phyloP scores from a whole-genome alignment of 495 filamentous ascomycete species.

The Xylaria palmicola region DNA sequence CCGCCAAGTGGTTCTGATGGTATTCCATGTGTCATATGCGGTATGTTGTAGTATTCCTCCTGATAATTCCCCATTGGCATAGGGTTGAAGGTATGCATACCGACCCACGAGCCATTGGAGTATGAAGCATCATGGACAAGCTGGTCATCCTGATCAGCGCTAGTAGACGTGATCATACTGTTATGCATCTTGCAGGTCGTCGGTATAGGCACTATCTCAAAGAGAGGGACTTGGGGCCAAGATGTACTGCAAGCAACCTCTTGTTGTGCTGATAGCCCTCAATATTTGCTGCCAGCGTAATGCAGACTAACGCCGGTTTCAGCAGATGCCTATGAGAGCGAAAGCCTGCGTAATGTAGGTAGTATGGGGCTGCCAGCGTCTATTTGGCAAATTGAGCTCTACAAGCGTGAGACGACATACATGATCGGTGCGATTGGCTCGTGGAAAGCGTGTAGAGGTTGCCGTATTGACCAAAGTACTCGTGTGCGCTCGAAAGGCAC shows the following conservation, averaged over 20 bases:
- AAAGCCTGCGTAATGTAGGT: slow-evolving; percentile 25
- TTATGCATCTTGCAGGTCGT: slow-evolving; percentile 45
- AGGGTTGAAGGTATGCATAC: slow-evolving; percentile 47
- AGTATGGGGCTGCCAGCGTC: slow-evolving; percentile 29
- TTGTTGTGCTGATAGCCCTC: slow-evolving; percentile 22
- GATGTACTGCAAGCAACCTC: slow-evolving; percentile 19
- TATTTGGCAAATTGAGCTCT: slow-evolving; percentile 28
- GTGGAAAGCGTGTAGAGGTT: slow-evolving; percentile 21
- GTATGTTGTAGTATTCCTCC: slow-evolving; percentile 39
- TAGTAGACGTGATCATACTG: slow-evolving; percentile 46
- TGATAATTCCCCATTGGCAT: slow-evolving; percentile 50
- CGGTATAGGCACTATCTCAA: not conserved
- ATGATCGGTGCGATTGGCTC: slow-evolving; percentile 33
- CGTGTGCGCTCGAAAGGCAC: slow-evolving; percentile 26
- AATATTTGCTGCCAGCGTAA: slow-evolving; percentile 19
- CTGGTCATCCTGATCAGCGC: slow-evolving; percentile 50
- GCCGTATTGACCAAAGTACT: slow-evolving; percentile 24
- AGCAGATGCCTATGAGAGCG: slow-evolving; percentile 24
- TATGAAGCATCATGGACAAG: slow-evolving; percentile 44
- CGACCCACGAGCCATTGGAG: slow-evolving; percentile 44
- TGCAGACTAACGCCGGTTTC: slow-evolving; percentile 24
- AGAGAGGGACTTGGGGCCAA: not conserved
- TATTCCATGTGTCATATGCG: slow-evolving; percentile 44
- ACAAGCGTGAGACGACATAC: slow-evolving; percentile 34
- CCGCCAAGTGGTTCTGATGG: slow-evolving; percentile 45